A percentile compares a stretch with the other conserved stretches of the same genome.
Conservation (phyloP, 2,329 filamentous ascomycete species). For the Aureobasidium sp. region DNA sequence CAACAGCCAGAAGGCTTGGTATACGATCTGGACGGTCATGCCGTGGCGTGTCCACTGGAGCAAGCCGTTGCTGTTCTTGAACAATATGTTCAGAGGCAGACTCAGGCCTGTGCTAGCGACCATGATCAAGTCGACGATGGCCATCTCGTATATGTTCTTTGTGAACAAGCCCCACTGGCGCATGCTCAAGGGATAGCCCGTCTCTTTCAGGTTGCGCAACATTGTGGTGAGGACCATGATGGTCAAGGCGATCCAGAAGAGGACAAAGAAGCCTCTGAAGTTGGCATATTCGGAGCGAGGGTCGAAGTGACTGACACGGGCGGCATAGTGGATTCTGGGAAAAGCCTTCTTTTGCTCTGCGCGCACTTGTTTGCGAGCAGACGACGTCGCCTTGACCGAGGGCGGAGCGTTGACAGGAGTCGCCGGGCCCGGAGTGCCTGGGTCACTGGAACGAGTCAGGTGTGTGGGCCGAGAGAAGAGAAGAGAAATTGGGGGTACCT, state of each 20-base stretch:
- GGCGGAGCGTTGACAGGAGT: slow-evolving; percentile 89
- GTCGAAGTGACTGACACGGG: slow-evolving; percentile 92
- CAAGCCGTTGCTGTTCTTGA: slow-evolving; percentile 49
- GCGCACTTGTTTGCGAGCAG: slow-evolving; percentile 73
- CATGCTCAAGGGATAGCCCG: slow-evolving; percentile 75
- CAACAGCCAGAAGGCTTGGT: slow-evolving; percentile 69
- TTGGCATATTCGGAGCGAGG: slow-evolving; percentile 85
- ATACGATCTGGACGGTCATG: slow-evolving; percentile 75
- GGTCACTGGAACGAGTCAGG: slow-evolving; percentile 30
- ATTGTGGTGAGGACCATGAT: slow-evolving; percentile 97
- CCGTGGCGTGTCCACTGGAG: slow-evolving; percentile 71
- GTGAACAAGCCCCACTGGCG: slow-evolving; percentile 85
- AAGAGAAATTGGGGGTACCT: slow-evolving; percentile 13
- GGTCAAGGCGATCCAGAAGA: slow-evolving; percentile 94
- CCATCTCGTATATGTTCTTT: slow-evolving; percentile 81
- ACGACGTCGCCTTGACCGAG: slow-evolving; percentile 78
- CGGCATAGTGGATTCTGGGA: slow-evolving; percentile 84
- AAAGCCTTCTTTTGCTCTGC: slow-evolving; percentile 71
- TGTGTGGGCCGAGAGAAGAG: background rate
- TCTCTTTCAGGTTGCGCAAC: slow-evolving; percentile 88
- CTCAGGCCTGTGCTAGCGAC: slow-evolving; percentile 65
- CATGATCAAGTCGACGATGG: slow-evolving; percentile 78
- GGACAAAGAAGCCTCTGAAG: slow-evolving; percentile 93
- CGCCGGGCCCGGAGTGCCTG: slow-evolving; percentile 72
- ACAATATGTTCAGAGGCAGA: slow-evolving; percentile 65